Conservation (phyloP, 768 basidiomycete genomes). For the Amanita muscaria region DNA sequence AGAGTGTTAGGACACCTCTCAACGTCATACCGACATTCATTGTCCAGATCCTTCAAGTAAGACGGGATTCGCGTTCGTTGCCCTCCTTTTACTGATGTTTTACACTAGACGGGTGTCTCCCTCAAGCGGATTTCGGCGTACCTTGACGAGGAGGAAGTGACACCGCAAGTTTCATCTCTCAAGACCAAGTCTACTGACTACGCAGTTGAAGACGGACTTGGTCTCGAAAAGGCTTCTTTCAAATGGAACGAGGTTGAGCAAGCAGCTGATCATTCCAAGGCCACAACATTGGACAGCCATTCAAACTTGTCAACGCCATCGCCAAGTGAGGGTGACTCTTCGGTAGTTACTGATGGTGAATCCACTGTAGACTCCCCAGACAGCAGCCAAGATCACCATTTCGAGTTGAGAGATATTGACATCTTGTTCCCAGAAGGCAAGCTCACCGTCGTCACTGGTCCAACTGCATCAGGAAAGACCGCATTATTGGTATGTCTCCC, state of each 20-base stretch:
- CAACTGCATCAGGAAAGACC: slow-evolving; percentile 79
- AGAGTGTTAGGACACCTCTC: slow-evolving; percentile 44
- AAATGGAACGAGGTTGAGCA: slow-evolving; percentile 50
- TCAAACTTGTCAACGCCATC: background rate
- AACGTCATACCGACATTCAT: slow-evolving; percentile 77
- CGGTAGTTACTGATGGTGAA: slow-evolving; percentile 17
- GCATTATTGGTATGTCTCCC: slow-evolving; percentile 50
- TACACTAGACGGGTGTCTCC: slow-evolving; percentile 47
- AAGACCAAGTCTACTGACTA: slow-evolving; percentile 32
- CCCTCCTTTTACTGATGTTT: background rate
- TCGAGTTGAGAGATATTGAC: slow-evolving; percentile 59
- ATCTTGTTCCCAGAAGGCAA: slow-evolving; percentile 66
- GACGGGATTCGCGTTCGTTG: background rate
- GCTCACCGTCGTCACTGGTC: slow-evolving; percentile 66
- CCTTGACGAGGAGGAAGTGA: slow-evolving; percentile 63
- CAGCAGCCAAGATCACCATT: slow-evolving; percentile 36
- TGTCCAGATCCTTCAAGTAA: slow-evolving; percentile 63
- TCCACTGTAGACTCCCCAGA: slow-evolving; percentile 15
- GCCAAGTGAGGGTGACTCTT: slow-evolving; percentile 9
- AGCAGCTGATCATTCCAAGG: slow-evolving; percentile 16
- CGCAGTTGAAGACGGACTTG: slow-evolving; percentile 35
- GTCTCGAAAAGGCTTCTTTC: slow-evolving; percentile 50
- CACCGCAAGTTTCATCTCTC: slow-evolving; percentile 55
- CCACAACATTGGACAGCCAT: slow-evolving; percentile 4
- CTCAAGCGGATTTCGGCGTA: slow-evolving; percentile 61